phyloP scores from a whole-genome alignment of 306 rosid species.

The Quercus ilex region DNA sequence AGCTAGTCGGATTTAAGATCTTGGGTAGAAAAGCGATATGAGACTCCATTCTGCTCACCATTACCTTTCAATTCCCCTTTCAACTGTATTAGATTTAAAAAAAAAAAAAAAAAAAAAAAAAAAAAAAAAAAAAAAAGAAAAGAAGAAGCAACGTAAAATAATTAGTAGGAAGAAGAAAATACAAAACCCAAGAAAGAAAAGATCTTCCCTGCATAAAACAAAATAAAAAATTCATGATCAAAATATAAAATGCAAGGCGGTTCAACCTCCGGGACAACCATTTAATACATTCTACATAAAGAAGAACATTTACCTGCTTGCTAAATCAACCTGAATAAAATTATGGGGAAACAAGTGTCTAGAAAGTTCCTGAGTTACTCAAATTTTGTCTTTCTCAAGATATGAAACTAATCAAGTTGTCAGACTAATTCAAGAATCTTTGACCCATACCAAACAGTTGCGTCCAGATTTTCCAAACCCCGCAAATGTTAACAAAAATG shows the following conservation, averaged over 20 bases:
- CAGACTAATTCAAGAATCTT: not conserved
- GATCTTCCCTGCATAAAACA: not conserved
- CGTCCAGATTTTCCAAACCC: not conserved
- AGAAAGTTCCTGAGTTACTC: not conserved
- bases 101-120: no score
- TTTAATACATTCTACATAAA: not conserved
- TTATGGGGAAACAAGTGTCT: not conserved
- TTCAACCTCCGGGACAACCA: not conserved
- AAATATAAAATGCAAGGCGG: not conserved
- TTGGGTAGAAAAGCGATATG: slow-evolving; percentile 32
- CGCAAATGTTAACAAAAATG: not conserved
- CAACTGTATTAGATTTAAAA: slow-evolving; percentile 48
- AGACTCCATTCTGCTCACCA: slow-evolving; percentile 43
- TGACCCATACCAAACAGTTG: not conserved
- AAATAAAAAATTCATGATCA: not conserved
- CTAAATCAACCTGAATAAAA: not conserved
- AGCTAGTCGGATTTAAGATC: slow-evolving; percentile 49
- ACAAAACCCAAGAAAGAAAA: slow-evolving; percentile 4
- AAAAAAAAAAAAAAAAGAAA: no score
- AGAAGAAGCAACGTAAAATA: not conserved
- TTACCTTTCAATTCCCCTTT: slow-evolving; percentile 53
- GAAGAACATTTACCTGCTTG: not conserved
- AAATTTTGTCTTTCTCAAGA: not conserved
- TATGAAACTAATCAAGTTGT: not conserved
- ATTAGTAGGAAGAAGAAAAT: not conserved